Base-by-base conservation (phyloP, 352 stramenopile genomes). In the Pythium biforme region DNA sequence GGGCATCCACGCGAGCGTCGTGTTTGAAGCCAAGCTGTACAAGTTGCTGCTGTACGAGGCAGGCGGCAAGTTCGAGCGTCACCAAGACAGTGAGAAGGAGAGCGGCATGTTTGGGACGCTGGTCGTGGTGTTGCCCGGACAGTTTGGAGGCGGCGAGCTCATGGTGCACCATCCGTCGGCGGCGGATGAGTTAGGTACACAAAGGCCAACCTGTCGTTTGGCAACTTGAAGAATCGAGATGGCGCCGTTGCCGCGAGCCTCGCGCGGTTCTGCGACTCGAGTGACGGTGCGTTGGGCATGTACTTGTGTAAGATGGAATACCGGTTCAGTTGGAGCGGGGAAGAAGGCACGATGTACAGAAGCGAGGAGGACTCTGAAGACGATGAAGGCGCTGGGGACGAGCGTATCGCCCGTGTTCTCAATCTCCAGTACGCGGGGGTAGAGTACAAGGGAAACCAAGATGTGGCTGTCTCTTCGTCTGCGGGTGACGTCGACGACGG, bases 81-180 rank as follows among this genome's bases (percentile, higher is more conserved):
- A 86, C 49, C 66, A 75, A 45, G 75, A 76, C 33, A 73, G 69
- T 5, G 76, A 88, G 66, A 84, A 86, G 29, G 59, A 88, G 40
- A 68, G 67, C 9, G 75, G 72, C 14, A 83, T 78, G 79, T 78
- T 83, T 29, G 76, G 73, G 1, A 86, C 74, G 19, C 49, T 88
- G 9, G 62, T 86, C 19, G n/a, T 88, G 4, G 65, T 79, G 37
- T 55, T 79, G 0, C 72, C 78, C 1, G 67, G 63, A n/a, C 27
- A 23, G 10, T 70, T 65, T 46, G 25, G 40, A 37, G 62, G 62
- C 22, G 62, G 51, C 17, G 52, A 69, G 31, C 56, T 66, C 6
- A 22, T 51, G 6, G 57, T 70, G 14, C 49, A 64, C 7, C 27
- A 53, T 46, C 55, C 55, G 23, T 65, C 49, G 43, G 6, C 37